A percentile compares a stretch with the other conserved stretches of the same genome.
Evolutionary conservation across 75 land plant genomes (phyloP).

Genomic region (Gnetum montanum): DNA sequence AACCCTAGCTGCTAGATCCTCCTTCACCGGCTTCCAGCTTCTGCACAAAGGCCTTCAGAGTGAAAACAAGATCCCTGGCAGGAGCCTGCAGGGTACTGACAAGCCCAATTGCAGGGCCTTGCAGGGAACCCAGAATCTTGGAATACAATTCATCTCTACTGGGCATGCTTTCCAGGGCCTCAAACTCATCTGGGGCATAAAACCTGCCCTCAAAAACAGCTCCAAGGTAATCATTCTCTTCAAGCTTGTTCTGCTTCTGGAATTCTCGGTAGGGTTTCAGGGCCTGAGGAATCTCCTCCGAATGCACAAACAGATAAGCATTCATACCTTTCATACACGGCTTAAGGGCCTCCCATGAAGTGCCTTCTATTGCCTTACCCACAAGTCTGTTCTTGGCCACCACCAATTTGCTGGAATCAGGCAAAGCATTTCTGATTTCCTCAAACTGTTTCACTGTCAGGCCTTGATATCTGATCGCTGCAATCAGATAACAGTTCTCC

Average conservation of each 20-base stretch:
- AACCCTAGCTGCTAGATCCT: too few relatives aligned
- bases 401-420: conserved; percentile 47
- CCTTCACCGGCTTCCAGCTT: conserved; percentile 74
- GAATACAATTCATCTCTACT: conserved; percentile 73
- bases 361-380: conserved; percentile 83
- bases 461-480: conserved; percentile 76
- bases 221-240: conserved; percentile 75
- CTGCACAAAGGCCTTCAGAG: conserved; percentile 87
- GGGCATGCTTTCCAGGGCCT: conserved; percentile 80
- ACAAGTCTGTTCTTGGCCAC: conserved; percentile 94
- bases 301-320: conserved; percentile 89
- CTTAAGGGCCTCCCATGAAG: conserved; percentile 74
- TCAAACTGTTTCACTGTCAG: conserved; percentile 79
- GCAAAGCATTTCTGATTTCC: conserved; percentile 50
- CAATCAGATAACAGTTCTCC: conserved; percentile 71
- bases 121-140: conserved; percentile 59
- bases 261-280: conserved; percentile 78
- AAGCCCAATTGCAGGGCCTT: conserved; percentile 52
- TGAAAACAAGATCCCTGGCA: conserved; percentile 69
- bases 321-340: conserved; percentile 92
- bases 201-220: conserved; percentile 91
- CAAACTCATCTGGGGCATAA: conserved; percentile 74
- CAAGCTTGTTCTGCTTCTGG: conserved; percentile 85
- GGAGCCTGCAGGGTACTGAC: conserved; percentile 81
- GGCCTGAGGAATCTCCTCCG: conserved; percentile 86